Evolutionary conservation across 768 basidiomycete species (phyloP).

Genomic region (Rhizopogon roseolus): DNA sequence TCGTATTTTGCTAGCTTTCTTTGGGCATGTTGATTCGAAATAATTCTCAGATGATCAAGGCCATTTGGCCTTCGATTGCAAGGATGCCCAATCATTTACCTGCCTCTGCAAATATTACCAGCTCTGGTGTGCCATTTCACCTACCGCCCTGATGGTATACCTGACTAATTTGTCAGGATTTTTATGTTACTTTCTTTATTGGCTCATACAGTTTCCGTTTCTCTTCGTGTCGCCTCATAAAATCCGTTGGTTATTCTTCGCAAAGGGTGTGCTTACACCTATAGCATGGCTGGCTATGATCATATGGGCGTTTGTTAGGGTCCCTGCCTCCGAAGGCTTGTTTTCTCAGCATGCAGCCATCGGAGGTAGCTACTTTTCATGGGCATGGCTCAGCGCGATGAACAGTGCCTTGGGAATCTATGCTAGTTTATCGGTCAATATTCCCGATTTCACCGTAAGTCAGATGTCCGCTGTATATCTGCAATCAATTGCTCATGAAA

Average conservation of each 20-base stretch:
- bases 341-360: slow-evolving; percentile 47
- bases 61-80: slow-evolving; percentile 75
- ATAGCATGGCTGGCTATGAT: slow-evolving; percentile 64
- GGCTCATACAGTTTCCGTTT: slow-evolving; percentile 73
- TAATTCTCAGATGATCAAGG: slow-evolving; percentile 56
- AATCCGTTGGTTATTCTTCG: slow-evolving; percentile 72
- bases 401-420: slow-evolving; percentile 77
- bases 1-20: not conserved
- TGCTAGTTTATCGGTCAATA: slow-evolving; percentile 71
- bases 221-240: slow-evolving; percentile 74
- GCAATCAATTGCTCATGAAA: slow-evolving; percentile 1
- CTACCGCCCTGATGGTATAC: not conserved
- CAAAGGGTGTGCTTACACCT: slow-evolving; percentile 63
- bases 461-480: not conserved
- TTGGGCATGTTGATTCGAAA: not conserved
- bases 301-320: slow-evolving; percentile 73
- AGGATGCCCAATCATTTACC: slow-evolving; percentile 63
- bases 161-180: slow-evolving; percentile 37
- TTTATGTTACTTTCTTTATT: slow-evolving; percentile 73
- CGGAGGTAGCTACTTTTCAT: slow-evolving; percentile 52
- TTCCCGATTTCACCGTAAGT: slow-evolving; percentile 74
- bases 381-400: slow-evolving; percentile 75
- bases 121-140: slow-evolving; percentile 36
- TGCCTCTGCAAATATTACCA: slow-evolving; percentile 54
- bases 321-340: slow-evolving; percentile 57